Evolutionary conservation across 495 filamentous ascomycete genomes (phyloP).

Genomic region (Penicillium diatomitis): DNA sequence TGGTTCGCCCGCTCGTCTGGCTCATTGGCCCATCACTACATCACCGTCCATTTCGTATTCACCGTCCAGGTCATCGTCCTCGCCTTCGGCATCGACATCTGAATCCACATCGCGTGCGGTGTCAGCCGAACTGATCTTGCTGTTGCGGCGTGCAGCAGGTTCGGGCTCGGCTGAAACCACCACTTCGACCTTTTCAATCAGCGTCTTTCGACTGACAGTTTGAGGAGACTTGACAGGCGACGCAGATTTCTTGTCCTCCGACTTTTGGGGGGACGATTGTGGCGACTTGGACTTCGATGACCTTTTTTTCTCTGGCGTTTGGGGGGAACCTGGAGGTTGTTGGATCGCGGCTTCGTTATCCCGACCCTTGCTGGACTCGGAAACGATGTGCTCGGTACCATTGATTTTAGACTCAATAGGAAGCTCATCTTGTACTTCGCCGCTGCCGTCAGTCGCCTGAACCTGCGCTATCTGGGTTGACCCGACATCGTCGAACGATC

Average conservation of each 20-base stretch:
- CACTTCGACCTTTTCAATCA: constrained; percentile 33
- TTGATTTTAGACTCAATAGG: constrained; percentile 17
- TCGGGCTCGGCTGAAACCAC: constrained; percentile 23
- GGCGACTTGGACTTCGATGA: constrained; percentile 12
- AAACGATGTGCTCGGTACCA: constrained; percentile 16
- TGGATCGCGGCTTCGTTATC: neutral
- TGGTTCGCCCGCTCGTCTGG: neutral
- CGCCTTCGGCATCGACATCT: constrained; percentile 20
- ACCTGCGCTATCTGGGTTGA: neutral
- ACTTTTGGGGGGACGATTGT: constrained; percentile 10
- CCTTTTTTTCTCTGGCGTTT: constrained; percentile 12
- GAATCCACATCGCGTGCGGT: constrained; percentile 16
- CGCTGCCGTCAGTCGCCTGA: neutral
- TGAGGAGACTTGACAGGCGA: constrained; percentile 16
- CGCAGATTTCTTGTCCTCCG: constrained; percentile 12
- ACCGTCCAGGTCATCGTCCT: constrained; percentile 20
- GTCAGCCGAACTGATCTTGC: constrained; percentile 4
- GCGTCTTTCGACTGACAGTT: constrained; percentile 27
- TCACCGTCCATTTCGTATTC: constrained; percentile 31
- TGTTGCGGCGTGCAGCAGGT: constrained; percentile 1
- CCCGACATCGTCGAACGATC: no score
- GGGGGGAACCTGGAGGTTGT: constrained; percentile 3
- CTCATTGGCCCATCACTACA: constrained; percentile 31
- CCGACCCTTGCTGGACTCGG: constrained; percentile 4
- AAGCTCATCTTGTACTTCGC: constrained; percentile 1